Base-by-base conservation (phyloP, 345 rosid species). In the Erodium maritimum region DNA sequence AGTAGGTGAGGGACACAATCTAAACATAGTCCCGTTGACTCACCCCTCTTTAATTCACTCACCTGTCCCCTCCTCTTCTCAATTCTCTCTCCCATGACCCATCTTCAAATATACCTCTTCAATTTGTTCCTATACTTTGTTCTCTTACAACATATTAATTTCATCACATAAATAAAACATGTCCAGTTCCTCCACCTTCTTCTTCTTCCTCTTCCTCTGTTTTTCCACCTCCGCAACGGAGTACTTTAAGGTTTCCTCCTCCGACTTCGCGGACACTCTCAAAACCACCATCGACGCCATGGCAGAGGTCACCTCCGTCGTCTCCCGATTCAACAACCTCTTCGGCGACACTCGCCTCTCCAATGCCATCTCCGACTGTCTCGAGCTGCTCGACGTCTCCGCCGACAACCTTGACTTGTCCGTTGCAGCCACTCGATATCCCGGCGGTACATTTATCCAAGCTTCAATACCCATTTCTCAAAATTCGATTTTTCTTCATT, bases 291-390 rank as follows among this genome's bases (percentile, higher is more conserved):
- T 52, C 24, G 66, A 56, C 3, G 57, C 60, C 34, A 56, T 67
- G 17, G n/a, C 17, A 33, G 13, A 57, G 53, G 71, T 61, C 45
- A 19, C 45, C 24, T 48, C 57, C 22, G 33, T 62, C 20, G 71
- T 61, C 34, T 67, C 71, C 17, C 66, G 61, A 66, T 67, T 67
- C 23, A 52, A 57, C 23, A 45, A 59, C 6, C 17, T 5, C 42
- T 34, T 67, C 34, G 58, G 71, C 9, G 66, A 67, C 57, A 61
- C 52, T 46, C 29, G 71, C 45, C 66, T 67, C 54, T 56, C 66
- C 17, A 61, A 67, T 24, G 71, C 71, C 24, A 52, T 67, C 57
- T 0, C 52, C n/a, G 71, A 67, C 61, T 67, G 71, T 62, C 71
- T 67, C 19, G 71, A 67, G 57, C 48, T 67, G 53, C 62, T 67